Base-by-base conservation (phyloP, 305 asterid genomes). In the Solanum hybrid region DNA sequence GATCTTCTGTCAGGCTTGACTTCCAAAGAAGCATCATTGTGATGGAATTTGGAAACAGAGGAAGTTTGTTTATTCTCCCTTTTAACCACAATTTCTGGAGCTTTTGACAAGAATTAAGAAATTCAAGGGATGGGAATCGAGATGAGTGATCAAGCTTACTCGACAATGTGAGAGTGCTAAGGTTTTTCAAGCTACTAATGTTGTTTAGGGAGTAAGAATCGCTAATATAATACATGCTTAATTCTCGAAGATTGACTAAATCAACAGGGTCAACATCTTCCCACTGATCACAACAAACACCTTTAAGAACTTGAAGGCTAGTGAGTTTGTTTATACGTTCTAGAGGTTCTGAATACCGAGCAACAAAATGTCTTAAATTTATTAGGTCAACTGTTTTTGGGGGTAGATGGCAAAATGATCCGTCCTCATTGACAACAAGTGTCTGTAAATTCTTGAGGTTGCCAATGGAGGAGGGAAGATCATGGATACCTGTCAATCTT, bases 171-270 rank as follows among this genome's bases (percentile, higher is more conserved):
- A 67, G 75, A 67, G 29, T 67, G 75, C 16, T 22, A 22, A 78
- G 40, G 51, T 35, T 78, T 69, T 28, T 73, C 35, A 73, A 73
- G 36, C 79, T 28, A 3, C 79, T 13, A 73, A 73, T 73, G 5
- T 28, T 73, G 22, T 75, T 31, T 31, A 75, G 8, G 81, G 81
- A 69, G 31, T 69, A 69, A 69, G 16, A 24, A 0, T 24, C 0
- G 0, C 1, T 69, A 11, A 69, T 69, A 24, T 5, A 0, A 69
- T 2, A 0, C 76, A 69, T 69, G 18, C 6, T 2, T 69, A 69
- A n/a, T 5, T 69, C 33, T 2, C 2, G 4, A 24, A 69, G 76
- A n/a, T 71, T 73, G 73, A 22, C 73, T 61, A 61, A 61, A 8
- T 3, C 28, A 61, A 61, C 11, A 61, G 28, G 73, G 12, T 61